Evolutionary conservation across 2,329 filamentous ascomycete species (phyloP).

Genomic region (Calonectria pseudoreteaudii): DNA sequence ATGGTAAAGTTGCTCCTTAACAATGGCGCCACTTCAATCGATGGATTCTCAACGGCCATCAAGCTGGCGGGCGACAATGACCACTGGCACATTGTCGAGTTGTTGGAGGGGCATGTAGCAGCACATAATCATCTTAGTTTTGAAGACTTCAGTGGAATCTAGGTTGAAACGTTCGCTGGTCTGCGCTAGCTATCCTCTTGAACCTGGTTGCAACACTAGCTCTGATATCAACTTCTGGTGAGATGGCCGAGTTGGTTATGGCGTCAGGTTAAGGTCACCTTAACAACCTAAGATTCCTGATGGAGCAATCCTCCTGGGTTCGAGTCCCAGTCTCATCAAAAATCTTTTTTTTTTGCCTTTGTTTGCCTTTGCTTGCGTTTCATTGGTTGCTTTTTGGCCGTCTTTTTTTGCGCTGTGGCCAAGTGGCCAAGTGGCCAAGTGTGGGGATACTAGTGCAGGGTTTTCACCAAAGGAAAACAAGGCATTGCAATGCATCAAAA

Average conservation of each 20-base stretch:
- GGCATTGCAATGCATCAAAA: too few relatives aligned
- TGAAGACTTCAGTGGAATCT: neutral
- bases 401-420: neutral
- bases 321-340: constrained; percentile 11
- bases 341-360: too few relatives aligned
- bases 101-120: neutral
- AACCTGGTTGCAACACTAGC: neutral
- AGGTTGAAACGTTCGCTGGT: neutral
- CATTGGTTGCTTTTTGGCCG: neutral
- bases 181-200: neutral
- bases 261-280: constrained; percentile 10
- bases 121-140: too few relatives aligned
- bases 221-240: neutral
- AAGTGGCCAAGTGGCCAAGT: neutral
- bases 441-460: neutral
- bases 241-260: constrained; percentile 11
- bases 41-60: constrained; percentile 2
- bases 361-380: neutral
- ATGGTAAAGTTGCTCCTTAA: constrained; percentile 13
- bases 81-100: neutral
- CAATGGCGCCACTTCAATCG: neutral
- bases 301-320: constrained; percentile 10
- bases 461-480: neutral
- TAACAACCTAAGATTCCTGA: constrained; percentile 9
- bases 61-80: neutral